Base-by-base conservation (phyloP, 2,329 filamentous ascomycete genomes). In the Rhynchosporium agropyri region DNA sequence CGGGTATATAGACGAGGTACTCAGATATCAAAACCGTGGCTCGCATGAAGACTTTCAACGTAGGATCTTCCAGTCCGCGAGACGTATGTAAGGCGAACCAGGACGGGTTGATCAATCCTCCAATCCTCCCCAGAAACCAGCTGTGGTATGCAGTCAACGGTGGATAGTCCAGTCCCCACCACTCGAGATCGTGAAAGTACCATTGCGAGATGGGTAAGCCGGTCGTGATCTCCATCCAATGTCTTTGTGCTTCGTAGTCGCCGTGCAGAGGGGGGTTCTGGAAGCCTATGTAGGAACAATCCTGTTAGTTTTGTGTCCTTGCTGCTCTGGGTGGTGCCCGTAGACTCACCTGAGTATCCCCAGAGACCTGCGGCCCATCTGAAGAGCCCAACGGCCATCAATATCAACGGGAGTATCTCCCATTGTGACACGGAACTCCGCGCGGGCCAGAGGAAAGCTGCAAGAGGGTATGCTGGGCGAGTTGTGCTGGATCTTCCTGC, bases 101-200 rank as follows among this genome's bases (percentile, higher is more conserved):
- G 8, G 85, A 77, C 1, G 90, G 87, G 67, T 96, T 82, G 75
- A 98, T 89, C 43, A 88, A 76, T 58, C 86, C 83, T 57, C 95
- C 95, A 80, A 97, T 84, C 77, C 89, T 90, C 67, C 95, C 95
- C 65, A 96, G 79, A n/a, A 95, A 74, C 94, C 93, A 98, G 80
- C 93, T 97, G 77, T 99, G 95, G 78, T 99, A 99, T 58, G 95
- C 96, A 59, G 95, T 99, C 78, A 99, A 84, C 58, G 95, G 95
- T 62, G 95, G 95, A 76, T 99, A 99, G 78, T 99, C 95, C 69
- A 99, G 83, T 0, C 96, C 96, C 95, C 95, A 99, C 89, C 94
- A 99, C 73, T 94, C 83, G 50, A 98, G 81, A 75, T 99, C 93
- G 76, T 99, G 92, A 74, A 96, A 97, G 77, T 99, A 99, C 95